Percentiles rank a stretch among this genome's conserved stretches.
Evolutionary conservation across 371 early-diverging fungal genomes (phyloP).

Genomic region (Dipsacomyces acuminosporus): DNA sequence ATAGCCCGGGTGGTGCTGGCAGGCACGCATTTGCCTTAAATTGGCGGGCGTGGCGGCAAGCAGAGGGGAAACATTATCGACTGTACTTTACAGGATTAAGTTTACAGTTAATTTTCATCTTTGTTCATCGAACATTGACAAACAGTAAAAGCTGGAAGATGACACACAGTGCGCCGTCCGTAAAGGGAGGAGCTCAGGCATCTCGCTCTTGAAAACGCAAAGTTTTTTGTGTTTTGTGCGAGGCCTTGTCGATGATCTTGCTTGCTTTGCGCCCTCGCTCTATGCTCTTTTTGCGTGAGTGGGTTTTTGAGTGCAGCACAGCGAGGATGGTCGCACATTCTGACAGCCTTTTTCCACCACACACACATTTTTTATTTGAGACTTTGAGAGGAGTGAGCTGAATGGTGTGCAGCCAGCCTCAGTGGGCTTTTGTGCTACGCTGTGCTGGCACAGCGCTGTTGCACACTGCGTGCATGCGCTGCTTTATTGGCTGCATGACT

Average conservation of each 20-base stretch:
- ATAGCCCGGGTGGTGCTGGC: no score
- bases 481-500: no score
- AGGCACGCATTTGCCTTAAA: no score
- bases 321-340: slow-evolving; percentile 49
- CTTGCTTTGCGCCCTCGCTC: slow-evolving; percentile 34
- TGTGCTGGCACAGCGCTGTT: no score
- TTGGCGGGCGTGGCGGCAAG: no score
- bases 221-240: background rate
- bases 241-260: slow-evolving; percentile 40
- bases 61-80: slow-evolving; percentile 7
- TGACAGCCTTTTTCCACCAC: slow-evolving; percentile 31
- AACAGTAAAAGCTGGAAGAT: slow-evolving; percentile 45
- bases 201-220: no score
- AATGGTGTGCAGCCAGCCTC: no score
- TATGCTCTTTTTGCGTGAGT: background rate
- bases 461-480: no score
- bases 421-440: no score
- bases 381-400: no score
- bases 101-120: slow-evolving; percentile 47
- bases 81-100: slow-evolving; percentile 49
- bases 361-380: no score
- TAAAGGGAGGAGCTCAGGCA: slow-evolving; percentile 48
- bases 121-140: slow-evolving; percentile 48
- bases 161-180: slow-evolving; percentile 43
- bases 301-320: slow-evolving; percentile 35